A percentile compares a stretch with the other conserved stretches of the same genome.
phyloP scores from a whole-genome alignment of 2,329 filamentous ascomycete genomes.

The Bipolaris gigantea region DNA sequence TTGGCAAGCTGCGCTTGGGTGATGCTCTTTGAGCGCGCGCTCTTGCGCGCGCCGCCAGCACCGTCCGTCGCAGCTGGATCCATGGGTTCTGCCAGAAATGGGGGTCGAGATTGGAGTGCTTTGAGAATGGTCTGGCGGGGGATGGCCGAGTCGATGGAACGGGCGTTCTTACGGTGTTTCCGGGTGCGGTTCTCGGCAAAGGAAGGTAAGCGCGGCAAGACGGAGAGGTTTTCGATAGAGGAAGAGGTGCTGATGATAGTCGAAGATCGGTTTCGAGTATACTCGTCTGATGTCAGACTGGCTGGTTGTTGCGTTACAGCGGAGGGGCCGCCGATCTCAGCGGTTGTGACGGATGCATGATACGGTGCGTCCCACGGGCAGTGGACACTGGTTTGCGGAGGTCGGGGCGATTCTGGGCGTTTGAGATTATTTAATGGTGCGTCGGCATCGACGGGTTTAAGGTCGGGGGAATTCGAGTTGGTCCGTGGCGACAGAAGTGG shows the following conservation, averaged over 20 bases:
- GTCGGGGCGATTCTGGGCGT: slow-evolving; percentile 32
- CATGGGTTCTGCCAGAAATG: slow-evolving; percentile 61
- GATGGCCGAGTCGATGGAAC: slow-evolving; percentile 63
- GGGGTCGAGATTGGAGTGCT: slow-evolving; percentile 67
- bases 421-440: slow-evolving; percentile 31
- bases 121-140: slow-evolving; percentile 83
- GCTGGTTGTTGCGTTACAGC: slow-evolving; percentile 21
- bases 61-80: slow-evolving; percentile 60
- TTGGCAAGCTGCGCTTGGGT: slow-evolving; percentile 62
- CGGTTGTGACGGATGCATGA: slow-evolving; percentile 37
- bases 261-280: slow-evolving; percentile 22
- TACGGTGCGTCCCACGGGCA: slow-evolving; percentile 23
- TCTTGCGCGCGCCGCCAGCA: slow-evolving; percentile 39
- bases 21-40: slow-evolving; percentile 33
- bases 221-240: slow-evolving; percentile 42
- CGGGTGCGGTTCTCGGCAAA: slow-evolving; percentile 43
- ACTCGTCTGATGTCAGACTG: slow-evolving; percentile 32
- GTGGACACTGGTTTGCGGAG: slow-evolving; percentile 30
- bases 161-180: slow-evolving; percentile 46
- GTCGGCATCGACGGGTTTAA: slow-evolving; percentile 37
- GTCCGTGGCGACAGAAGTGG: slow-evolving; percentile 40
- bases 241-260: slow-evolving; percentile 34
- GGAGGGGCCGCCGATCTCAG: slow-evolving; percentile 34
- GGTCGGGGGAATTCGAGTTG: slow-evolving; percentile 33
- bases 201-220: slow-evolving; percentile 37